Percentiles rank a stretch among this genome's conserved stretches.
These are phyloP conservation scores for Crassisporium funariophilum DNA, from an alignment of 768 basidiomycete genomes.

Conservation along the genomic window DNA sequence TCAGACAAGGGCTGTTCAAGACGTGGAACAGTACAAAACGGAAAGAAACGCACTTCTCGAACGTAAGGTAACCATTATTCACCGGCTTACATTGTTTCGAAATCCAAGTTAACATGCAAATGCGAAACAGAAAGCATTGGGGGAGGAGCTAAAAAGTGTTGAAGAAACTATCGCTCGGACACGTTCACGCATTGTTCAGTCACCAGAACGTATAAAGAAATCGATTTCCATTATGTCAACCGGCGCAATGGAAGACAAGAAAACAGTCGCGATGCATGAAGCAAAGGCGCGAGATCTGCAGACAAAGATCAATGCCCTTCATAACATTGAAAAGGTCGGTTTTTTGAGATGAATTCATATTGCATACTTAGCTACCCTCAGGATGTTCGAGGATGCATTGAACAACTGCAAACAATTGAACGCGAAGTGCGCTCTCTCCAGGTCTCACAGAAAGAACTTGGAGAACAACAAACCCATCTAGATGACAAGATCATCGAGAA, in stretches of 20 bases:
- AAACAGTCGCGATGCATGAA: conserved; percentile 62
- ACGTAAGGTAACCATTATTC: conserved; percentile 58
- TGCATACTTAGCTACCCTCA: conserved; percentile 27
- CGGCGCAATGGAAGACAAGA: conserved; percentile 72
- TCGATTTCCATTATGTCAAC: conserved; percentile 77
- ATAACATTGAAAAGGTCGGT: conserved; percentile 73
- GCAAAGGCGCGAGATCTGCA: conserved; percentile 78
- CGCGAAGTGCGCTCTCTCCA: conserved; percentile 68
- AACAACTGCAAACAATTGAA: conserved; percentile 76
- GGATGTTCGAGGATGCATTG: conserved; percentile 73
- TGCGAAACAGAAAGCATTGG: conserved; percentile 63
- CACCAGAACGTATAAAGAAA: conserved; percentile 85
- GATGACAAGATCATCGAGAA: conserved; percentile 76
- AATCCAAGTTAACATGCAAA: no score
- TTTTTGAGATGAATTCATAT: neutral
- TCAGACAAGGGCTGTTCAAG: conserved; percentile 59
- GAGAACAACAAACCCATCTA: conserved; percentile 66
- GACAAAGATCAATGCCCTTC: conserved; percentile 68
- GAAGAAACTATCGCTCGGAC: conserved; percentile 65
- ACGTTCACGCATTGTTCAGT: conserved; percentile 81
- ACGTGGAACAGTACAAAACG: conserved; percentile 70
- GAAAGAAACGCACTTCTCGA: conserved; percentile 66
- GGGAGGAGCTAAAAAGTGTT: conserved; percentile 58
- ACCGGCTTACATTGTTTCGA: no score
- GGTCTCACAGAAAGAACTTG: conserved; percentile 64